Evolutionary conservation across 192 early-diverging fungal species (phyloP), one percentile per base, ranked within the genome.

Genomic region (Podochytrium sp.): DNA sequence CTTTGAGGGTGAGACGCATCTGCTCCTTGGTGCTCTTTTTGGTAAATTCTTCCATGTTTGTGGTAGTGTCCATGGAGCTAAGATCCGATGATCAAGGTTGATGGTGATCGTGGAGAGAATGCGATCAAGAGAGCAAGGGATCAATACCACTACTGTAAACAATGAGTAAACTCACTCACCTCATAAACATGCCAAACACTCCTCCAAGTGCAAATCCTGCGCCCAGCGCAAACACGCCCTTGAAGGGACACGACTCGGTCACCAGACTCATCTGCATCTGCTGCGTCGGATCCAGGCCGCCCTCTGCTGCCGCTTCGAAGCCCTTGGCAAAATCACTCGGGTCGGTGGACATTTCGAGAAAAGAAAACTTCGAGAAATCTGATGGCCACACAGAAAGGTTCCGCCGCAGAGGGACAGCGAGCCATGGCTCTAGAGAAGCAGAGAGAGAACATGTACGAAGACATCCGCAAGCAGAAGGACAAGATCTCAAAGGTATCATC

Each of bases 141-240:
- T 87, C 79, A 89, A 94, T 84, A 96, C 95, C 67, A 95, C 93
- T 4, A 90, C 90, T 16, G 92, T 92, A 23, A 7, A 55, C 52
- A 7, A 25, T 27, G 52, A 55, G 30, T 27, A 29, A 55, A 25
- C 43, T 7, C 16, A 55, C 52, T 7, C 16, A 55, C 52, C 52
- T 71, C 88, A 99, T 93, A 68, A 99, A 92, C 59, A 96, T 76
- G 38, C 97, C 96, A 65, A 99, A 96, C 2, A 94, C 81, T 37
- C 87, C 90, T 52, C 96, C 97, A 69, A 98, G 82, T 29, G 85
- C 95, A 79, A 95, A 97, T 65, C 96, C 81, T n/a, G 55, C 71
- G 27, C 43, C 74, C 38, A 70, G 73, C 34, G 69, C 72, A 32
- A 80, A 37, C 2, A 68, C 76, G 20, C 69, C 75, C 65, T 80